These are phyloP conservation scores for Tulasnella sp. DNA, from an alignment of 768 basidiomycete genomes.

Conservation along the genomic window DNA sequence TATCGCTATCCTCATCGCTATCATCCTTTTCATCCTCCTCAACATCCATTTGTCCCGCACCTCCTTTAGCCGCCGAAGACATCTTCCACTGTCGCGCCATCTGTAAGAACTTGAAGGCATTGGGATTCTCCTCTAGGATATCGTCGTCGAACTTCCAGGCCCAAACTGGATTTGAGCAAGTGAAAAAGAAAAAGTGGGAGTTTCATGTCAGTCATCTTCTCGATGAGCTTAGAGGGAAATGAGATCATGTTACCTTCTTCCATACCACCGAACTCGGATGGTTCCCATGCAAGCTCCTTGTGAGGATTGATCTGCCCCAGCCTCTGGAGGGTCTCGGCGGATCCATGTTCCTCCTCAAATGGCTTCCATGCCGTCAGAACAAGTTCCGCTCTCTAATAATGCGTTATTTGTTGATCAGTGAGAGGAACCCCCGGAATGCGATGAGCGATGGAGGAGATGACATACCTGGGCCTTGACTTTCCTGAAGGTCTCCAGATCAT, in stretches of 20 bases:
- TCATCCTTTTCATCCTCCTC: slow-evolving; percentile 21
- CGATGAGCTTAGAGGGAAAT: neutral
- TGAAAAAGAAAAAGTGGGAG: neutral
- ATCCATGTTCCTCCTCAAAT: slow-evolving; percentile 76
- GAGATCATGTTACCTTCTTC: slow-evolving; percentile 11
- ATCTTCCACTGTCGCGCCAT: slow-evolving; percentile 88
- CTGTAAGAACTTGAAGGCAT: slow-evolving; percentile 90
- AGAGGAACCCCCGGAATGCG: neutral
- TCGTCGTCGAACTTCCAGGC: slow-evolving; percentile 95
- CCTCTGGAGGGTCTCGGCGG: slow-evolving; percentile 62
- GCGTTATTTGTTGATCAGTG: too few species aligned
- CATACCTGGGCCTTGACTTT: slow-evolving; percentile 10
- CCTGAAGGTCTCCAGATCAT: slow-evolving; percentile 1
- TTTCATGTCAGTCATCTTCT: too few species aligned
- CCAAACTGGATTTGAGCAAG: too few species aligned
- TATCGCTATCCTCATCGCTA: slow-evolving; percentile 28
- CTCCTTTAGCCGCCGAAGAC: slow-evolving; percentile 35
- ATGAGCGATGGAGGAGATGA: neutral
- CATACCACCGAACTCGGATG: neutral
- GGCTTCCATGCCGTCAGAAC: slow-evolving; percentile 92
- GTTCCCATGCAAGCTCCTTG: slow-evolving; percentile 7
- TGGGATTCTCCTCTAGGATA: slow-evolving; percentile 84
- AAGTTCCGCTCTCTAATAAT: slow-evolving; percentile 7
- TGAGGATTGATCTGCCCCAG: slow-evolving; percentile 39
- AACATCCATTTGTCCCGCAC: slow-evolving; percentile 22